A percentile compares a stretch with the other conserved stretches of the same genome.
Evolutionary conservation across 148 eudicot species (phyloP).

Genomic region (Rhododendron kiyosumense): DNA sequence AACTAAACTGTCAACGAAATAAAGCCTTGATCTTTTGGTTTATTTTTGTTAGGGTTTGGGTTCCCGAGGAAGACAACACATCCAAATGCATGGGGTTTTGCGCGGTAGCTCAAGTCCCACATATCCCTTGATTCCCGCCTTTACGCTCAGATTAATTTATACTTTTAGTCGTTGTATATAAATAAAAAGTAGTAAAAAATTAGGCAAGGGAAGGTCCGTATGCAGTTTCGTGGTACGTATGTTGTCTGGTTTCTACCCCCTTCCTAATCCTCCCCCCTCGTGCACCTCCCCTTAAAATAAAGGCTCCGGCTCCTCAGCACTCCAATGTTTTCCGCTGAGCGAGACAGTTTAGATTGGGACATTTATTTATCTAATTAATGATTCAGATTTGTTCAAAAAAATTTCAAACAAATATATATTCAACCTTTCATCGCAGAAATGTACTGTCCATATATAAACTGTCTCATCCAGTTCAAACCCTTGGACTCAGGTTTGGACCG

Average conservation of each 20-base stretch:
- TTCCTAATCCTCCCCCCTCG: background rate
- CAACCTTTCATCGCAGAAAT: no score
- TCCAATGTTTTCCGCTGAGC: no score
- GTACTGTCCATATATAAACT: no score
- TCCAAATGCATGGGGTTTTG: background rate
- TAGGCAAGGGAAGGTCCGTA: background rate
- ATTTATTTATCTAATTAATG: no score
- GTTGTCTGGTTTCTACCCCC: background rate
- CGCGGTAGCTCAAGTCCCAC: background rate
- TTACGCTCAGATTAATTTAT: background rate
- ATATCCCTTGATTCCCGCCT: background rate
- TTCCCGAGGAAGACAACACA: background rate
- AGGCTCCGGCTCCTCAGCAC: no score
- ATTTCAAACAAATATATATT: no score
- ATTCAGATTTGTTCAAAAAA: no score
- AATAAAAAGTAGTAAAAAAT: no score
- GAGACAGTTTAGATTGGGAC: no score
- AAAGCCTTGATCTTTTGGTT: background rate
- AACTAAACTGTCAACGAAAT: no score
- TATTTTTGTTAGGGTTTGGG: background rate
- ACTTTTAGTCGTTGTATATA: background rate
- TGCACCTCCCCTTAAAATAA: background rate
- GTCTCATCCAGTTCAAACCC: no score
- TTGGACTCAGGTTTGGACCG: no score
- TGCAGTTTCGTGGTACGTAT: background rate